Base-by-base conservation (phyloP, 495 filamentous ascomycete genomes). In the Penicillium roqueforti region DNA sequence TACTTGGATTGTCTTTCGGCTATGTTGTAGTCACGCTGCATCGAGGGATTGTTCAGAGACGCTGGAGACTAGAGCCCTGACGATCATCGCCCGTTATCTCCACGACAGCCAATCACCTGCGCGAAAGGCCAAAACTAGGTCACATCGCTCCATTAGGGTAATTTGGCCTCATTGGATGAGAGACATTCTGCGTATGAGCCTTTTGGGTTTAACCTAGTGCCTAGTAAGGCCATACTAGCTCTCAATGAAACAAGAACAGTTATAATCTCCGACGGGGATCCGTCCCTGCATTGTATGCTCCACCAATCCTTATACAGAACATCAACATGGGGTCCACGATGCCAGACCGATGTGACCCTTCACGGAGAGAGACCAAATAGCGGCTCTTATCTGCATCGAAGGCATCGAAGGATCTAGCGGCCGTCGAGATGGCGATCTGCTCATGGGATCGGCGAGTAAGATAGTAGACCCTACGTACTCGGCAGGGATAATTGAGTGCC, bases 31-130 rank as follows among this genome's bases (percentile, higher is more conserved):
- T 39, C 47, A 36, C 3, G 28, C 23, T 23, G 6, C 28, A 20
- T 19, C 14, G 25, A 44, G 26, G 19, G 43, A 37, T 9, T 26
- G 14, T 31, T 20, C 9, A 16, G 38, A 32, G 20, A 42, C n/a
- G n/a, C n/a, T 50, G n/a, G 46, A 46, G 4, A 39, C 29, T 43
- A 25, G 22, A 36, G 48, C 58, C 56, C 56, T 67, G 63, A 43
- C 49, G 63, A 67, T 67, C 63, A 47, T 58, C 37, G 7, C 48
- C 62, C 47, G 53, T 64, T 61, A 64, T 67, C 55, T 59, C 43
- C 38, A 42, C 13, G 31, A 20, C 34, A n/a, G 51, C 62, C 62
- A 65, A 65, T 65, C 55, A 55, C 7, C 23, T 6, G 8, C 14
- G 16, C 11, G 11, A 59, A 11, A 10, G 20, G 2, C 32, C 31